Percentiles rank a stretch among this genome's conserved stretches.
These are phyloP conservation scores for Nemania sp. DNA, from an alignment of 2,329 filamentous ascomycete species.

Conservation along the genomic window DNA sequence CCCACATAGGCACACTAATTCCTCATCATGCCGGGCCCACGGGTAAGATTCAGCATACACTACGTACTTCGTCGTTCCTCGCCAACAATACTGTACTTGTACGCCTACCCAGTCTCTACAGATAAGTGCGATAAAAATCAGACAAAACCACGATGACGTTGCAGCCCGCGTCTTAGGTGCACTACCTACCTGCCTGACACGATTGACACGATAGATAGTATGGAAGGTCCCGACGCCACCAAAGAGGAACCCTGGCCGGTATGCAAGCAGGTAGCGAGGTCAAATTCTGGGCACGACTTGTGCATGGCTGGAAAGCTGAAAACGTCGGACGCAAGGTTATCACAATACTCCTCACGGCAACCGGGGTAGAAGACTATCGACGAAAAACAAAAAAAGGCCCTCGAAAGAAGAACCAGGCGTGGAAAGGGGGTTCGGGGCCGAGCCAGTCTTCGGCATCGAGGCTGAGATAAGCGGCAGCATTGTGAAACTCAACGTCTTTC, in stretches of 20 bases:
- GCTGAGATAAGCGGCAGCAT: constrained; percentile 26
- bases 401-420: not conserved
- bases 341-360: constrained; percentile 1
- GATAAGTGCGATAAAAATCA: not conserved
- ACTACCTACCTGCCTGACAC: not conserved
- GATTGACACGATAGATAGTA: not conserved
- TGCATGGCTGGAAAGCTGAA: constrained; percentile 24
- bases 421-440: constrained; percentile 14
- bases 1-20: constrained; percentile 3
- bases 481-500: constrained; percentile 10
- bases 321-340: constrained; percentile 10
- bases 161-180: constrained; percentile 6
- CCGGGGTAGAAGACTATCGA: not conserved
- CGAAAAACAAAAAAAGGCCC: not conserved
- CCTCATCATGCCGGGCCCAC: constrained; percentile 13
- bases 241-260: constrained; percentile 32
- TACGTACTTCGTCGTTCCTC: not conserved
- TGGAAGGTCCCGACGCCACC: constrained; percentile 28
- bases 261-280: constrained; percentile 27
- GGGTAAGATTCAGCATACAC: not conserved
- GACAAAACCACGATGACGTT: constrained; percentile 1
- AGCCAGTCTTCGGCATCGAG: constrained; percentile 16
- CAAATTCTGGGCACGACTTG: constrained; percentile 15
- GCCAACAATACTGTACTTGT: not conserved
- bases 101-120: not conserved